Evolutionary conservation across 805 yeast species (phyloP), one percentile per base, ranked within the genome.

Genomic region (Schizosaccharomyces cryophilus): DNA sequence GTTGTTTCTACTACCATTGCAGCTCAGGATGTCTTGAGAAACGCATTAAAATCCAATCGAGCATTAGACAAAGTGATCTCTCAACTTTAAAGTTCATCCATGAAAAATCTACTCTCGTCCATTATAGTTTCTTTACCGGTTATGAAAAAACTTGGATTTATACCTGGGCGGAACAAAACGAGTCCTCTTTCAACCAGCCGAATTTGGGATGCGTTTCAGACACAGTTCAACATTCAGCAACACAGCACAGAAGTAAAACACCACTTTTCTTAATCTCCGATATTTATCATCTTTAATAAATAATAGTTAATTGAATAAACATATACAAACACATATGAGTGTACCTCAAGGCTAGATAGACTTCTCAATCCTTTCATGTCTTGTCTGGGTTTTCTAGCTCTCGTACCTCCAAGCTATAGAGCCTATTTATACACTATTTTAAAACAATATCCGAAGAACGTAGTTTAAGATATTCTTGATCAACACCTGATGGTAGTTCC

Each of bases 391-490:
- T 35, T 35, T 7, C 15, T 35, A 35, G 40, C 40, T 9, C 40
- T 9, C 17, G 40, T 35, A 35, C 40, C 13, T 35, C 1, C 9
- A 35, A 35, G 1, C 2, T 45, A n/a, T 45, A 19, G 17, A 17
- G 26, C 7, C 51, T 45, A 45, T 40, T 40, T 11, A 40, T 40
- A n/a, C n/a, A 19, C 17, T 51, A 51, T 35, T 51, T 51, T 3
- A 51, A 29, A 51, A 51, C 56, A 51, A 51, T 29, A 13, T 51
- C 35, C 56, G 56, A 51, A 2, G 56, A 51, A 66, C 97, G 78
- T 62, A 89, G 74, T 64, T 84, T 84, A 67, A 89, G 74, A 69
- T 87, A 89, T 70, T 87, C 93, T 72, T 89, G 96, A 71, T 89
- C 96, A 42, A 85, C 84, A 29, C 95, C 95, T 3, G 93, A 85